Evolutionary conservation across 225 moss, liverwort and hornwort genomes (phyloP), one percentile per base, ranked within the genome.

Genomic region (Straminergon stramineum): DNA sequence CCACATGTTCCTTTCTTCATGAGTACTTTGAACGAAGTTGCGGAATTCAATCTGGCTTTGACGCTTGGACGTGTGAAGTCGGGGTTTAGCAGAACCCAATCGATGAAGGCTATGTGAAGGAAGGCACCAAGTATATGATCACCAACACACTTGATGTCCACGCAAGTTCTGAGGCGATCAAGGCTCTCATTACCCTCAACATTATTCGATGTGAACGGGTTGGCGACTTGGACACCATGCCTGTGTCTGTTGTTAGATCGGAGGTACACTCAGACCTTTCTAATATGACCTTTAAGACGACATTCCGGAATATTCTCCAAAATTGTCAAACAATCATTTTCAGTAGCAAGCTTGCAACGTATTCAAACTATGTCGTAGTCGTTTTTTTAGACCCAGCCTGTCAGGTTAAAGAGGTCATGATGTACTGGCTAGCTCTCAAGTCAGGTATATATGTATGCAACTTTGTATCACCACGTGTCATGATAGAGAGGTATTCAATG

Each of bases 161-260:
- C 79, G 92, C 91, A 61, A 93, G 92, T 84, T 92, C 93, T 35
- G 89, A 92, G 87, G 91, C 94, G 51, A 92, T 94, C 89, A 91
- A 92, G 85, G 89, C 95, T 41, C 90, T 95, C 62, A 94, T 94
- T 69, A 85, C 90, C 48, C 91, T 95, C 16, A 90, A 93, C 71
- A 92, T 93, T 52, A 94, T 94, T 88, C 88, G 88, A 79, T 92
- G 90, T 48, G 94, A 95, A 84, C 90, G 93, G 52, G 90, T 94
- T 65, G 92, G 95, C 52, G 93, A 94, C 86, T 83, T 95, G 90
- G 93, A 95, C 90, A 93, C 92, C 81, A 94, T 94, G 91, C 90
- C 90, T 48, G 88, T 94, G 27, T 84, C 87, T 18, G 84, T 91
- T 83, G 91, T 90, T 14, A 81, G 82, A 83, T 73, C 87, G 43